Evolutionary conservation across 768 basidiomycete species (phyloP).

Genomic region (Antrodiella citrinella): DNA sequence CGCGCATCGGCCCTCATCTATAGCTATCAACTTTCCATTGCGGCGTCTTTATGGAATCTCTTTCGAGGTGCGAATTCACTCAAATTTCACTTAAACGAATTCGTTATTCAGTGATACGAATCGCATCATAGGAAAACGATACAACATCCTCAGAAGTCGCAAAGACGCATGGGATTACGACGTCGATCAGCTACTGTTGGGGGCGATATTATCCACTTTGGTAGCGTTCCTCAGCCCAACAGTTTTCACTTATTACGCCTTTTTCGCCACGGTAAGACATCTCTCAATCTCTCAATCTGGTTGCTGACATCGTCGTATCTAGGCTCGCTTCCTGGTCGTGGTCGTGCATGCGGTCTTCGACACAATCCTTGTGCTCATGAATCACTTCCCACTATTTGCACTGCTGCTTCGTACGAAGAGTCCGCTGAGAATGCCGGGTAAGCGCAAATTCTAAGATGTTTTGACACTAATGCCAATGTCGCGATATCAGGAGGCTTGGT

Average conservation of each 20-base stretch:
- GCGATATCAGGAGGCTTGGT: neutral
- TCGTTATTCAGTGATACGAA: neutral
- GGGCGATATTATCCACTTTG: conserved; percentile 82
- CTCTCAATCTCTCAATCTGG: neutral
- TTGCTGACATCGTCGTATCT: neutral
- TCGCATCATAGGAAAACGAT: conserved; percentile 85
- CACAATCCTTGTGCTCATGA: conserved; percentile 68
- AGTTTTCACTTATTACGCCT: conserved; percentile 72
- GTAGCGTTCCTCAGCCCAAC: conserved; percentile 81
- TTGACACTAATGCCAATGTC: neutral
- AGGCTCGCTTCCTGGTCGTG: conserved; percentile 52
- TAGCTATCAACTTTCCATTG: conserved; percentile 45
- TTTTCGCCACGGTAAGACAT: conserved; percentile 58
- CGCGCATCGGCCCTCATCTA: conserved; percentile 54
- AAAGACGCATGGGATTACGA: conserved; percentile 89
- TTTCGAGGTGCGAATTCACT: conserved; percentile 62
- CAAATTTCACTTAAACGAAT: neutral
- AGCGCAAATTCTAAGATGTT: neutral
- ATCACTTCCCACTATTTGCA: conserved; percentile 89
- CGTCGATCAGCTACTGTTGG: conserved; percentile 90
- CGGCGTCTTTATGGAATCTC: conserved; percentile 75
- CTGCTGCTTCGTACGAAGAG: conserved; percentile 81
- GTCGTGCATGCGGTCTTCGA: conserved; percentile 55
- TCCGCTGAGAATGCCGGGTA: conserved; percentile 75
- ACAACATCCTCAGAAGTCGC: conserved; percentile 80